Evolutionary conservation across 2,329 filamentous ascomycete genomes (phyloP), one percentile per base, ranked within the genome.

Genomic region (Knufia fluminis): DNA sequence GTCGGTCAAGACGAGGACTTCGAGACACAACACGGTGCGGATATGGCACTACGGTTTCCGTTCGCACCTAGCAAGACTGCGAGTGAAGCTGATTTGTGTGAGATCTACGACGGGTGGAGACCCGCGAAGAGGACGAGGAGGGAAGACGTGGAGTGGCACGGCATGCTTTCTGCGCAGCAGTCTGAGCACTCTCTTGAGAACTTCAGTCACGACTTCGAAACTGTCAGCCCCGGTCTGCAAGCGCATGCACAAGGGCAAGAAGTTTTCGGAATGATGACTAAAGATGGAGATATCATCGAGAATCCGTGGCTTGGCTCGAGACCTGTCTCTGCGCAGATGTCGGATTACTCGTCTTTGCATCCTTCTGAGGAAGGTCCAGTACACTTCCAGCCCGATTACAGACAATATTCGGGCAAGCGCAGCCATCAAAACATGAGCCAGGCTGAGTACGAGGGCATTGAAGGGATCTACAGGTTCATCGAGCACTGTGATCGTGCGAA

Each of bases 1-100:
- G 78, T 97, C 3, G 71, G 77, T 10, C 84, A 97, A 68, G 92
- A 97, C 56, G 73, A 77, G 26, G 81, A 83, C 16, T 94, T 94
- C 59, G 79, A 86, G 49, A 61, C 66, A 4, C 79, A 77, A 49
- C 74, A 75, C 22, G 88, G 85, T 7, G 80, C 81, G 1, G 75
- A 85, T 1, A 76, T 92, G 56, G 87, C 88, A 3, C 74, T 97
- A 17, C 76, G 82, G 38, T 96, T 95, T 60, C 91, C 91, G 0
- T 95, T 88, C 60, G 90, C 90, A 0, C 85, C 90, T 0, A 80
- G 73, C 53, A 64, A 71, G 42, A 68, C 70, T 3, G 57, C 70
- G 41, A 69, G 73, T 23, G 67, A 78, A 61, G 41, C 57, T 56
- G 24, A 61, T 52, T 32, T 46, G 9, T 46, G 68, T 41, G 59